Base-by-base conservation (phyloP, 441 rosid species). In the Adansonia gregorii region DNA sequence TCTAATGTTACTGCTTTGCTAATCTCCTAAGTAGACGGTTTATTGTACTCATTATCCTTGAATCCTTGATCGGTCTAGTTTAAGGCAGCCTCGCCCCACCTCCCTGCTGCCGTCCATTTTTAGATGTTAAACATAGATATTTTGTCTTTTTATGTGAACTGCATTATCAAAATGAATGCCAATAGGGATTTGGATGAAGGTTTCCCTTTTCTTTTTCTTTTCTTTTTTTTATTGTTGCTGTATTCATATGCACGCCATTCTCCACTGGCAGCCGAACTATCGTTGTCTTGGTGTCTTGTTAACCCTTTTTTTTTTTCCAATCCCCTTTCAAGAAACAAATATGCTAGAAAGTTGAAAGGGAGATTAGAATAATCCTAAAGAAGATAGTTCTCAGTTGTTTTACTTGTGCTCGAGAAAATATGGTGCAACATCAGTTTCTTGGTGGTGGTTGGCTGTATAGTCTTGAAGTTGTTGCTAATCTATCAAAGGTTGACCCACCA, bases 361-460 rank as follows among this genome's bases (percentile, higher is more conserved):
- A 19, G 8, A 52, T 46, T 10, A 67, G 20, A 19, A 70, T 70
- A 19, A 52, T 55, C 20, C 67, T 11, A 46, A 17, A 82, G 14
- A 55, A 54, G 35, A 24, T 72, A 48, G 58, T 79, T 41, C 64
- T 12, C 1, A 22, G 60, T 52, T 49, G 55, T 8, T 60, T 73
- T 67, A 56, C 52, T 39, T n/a, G 35, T 59, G 43, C 58, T 72
- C 27, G 45, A n/a, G 63, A 52, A 77, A 73, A 67, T 24, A 2
- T 72, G 72, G 76, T 78, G 59, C 63, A 4, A 39, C 65, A 70
- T 87, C 86, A 46, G 2, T 56, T 54, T 80, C 72, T 51, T 6
- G 43, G 67, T 76, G 63, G 81, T 78, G 54, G 79, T 77, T 78
- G 71, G 72, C 31, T 76, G 75, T 27, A 74, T 75, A 76, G 82